Evolutionary conservation across 176 grass and related monocot genomes (phyloP), one percentile per base, ranked within the genome.

Genomic region (Oryza officinalis): DNA sequence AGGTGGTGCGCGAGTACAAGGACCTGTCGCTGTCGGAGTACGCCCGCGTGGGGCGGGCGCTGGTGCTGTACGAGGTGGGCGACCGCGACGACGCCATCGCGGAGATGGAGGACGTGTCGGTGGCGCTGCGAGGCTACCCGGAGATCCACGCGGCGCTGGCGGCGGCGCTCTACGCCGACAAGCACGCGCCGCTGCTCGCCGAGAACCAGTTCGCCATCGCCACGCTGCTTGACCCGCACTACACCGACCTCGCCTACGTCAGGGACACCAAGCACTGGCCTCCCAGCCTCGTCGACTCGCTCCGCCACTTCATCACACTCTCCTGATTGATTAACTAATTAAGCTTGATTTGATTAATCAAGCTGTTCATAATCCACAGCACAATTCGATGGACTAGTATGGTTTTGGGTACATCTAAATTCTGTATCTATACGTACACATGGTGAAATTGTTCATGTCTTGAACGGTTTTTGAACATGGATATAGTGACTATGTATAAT

Each of bases 181-280:
- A 98, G 88, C 91, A 89, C 69, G 92, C 92, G 67, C 88, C 92
- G 38, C 80, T 94, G 67, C 90, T 94, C 46, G 95, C 92, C 30
- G 92, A 94, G 86, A 93, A 91, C 89, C 96, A 98, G 89, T 98
- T 98, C 92, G 70, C 93, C 73, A 98, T 98, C 65, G 93, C 96
- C 37, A 98, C 89, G 84, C 96, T 98, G 82, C 87, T 98, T 46
- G 96, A 95, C 83, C 96, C 93, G 75, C 92, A 98, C 67, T 98
- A 95, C 83, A 92, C 87, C 47, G 96, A 98, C 88, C 87, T 93
- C 44, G 92, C 96, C 37, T 98, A 95, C 77, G 95, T 98, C 27
- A 77, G 87, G 86, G 91, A 93, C 80, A 93, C 93, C 67, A 98
- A 98, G 87, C 96, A 95, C 79, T 98, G 96, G 96, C 93, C 96